Percentiles rank a stretch among this genome's conserved stretches.
Conservation (phyloP, 2,329 filamentous ascomycete species). For the Penicillium rolfsii region DNA sequence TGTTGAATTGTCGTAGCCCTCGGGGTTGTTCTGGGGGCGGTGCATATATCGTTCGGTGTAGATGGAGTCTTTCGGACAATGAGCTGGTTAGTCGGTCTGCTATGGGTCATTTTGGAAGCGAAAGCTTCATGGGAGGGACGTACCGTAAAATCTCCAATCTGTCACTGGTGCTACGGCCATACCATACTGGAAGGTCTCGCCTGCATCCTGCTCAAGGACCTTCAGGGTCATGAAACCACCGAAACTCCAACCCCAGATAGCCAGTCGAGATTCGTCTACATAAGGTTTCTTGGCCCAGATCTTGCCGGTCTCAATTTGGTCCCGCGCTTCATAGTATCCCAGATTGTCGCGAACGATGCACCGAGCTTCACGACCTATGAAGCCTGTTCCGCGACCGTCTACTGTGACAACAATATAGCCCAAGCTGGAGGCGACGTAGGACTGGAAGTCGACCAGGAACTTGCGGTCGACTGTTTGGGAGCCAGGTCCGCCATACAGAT, state of each 20-base stretch:
- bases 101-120: neutral
- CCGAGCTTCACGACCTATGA: slow-evolving; percentile 79
- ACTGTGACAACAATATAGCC: slow-evolving; percentile 95
- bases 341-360: slow-evolving; percentile 82
- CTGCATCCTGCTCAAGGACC: slow-evolving; percentile 87
- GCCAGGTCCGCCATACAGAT: slow-evolving; percentile 91
- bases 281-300: slow-evolving; percentile 81
- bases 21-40: slow-evolving; percentile 78
- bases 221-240: slow-evolving; percentile 95
- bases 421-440: slow-evolving; percentile 80
- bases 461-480: slow-evolving; percentile 82
- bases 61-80: slow-evolving; percentile 36
- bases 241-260: slow-evolving; percentile 99
- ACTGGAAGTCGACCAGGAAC: slow-evolving; percentile 86
- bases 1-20: slow-evolving; percentile 74
- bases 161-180: slow-evolving; percentile 99
- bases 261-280: slow-evolving; percentile 78
- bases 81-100: neutral
- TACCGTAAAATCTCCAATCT: slow-evolving; percentile 89
- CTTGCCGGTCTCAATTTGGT: slow-evolving; percentile 89
- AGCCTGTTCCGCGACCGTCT: slow-evolving; percentile 91
- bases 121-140: slow-evolving; percentile 4
- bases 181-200: slow-evolving; percentile 89
- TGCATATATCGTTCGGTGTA: slow-evolving; percentile 80
- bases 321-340: slow-evolving; percentile 79